Conservation (phyloP, 192 early-diverging fungal species). For the Coemansia umbellata region DNA sequence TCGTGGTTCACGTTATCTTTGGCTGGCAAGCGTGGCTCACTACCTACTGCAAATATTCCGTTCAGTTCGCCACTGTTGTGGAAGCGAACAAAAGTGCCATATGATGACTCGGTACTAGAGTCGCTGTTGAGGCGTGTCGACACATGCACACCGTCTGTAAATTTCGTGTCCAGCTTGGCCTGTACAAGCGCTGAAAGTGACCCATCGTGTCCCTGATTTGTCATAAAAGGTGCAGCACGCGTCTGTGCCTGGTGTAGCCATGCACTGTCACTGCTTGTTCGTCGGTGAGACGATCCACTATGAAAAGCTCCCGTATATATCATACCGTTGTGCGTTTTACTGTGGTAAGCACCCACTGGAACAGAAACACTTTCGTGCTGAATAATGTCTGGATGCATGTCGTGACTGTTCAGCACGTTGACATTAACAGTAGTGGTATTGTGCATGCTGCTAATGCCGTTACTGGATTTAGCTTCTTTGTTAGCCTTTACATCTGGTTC, state of each 20-base stretch:
- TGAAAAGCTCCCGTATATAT: background rate
- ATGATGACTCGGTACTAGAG: slow-evolving; percentile 38
- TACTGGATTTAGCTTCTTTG: background rate
- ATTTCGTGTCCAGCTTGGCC: slow-evolving; percentile 36
- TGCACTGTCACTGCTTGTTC: slow-evolving; percentile 21
- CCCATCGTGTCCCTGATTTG: slow-evolving; percentile 45
- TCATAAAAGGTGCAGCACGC: slow-evolving; percentile 5
- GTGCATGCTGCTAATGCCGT: slow-evolving; percentile 2
- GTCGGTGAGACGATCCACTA: background rate
- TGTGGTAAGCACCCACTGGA: background rate
- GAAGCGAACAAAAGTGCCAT: slow-evolving; percentile 49
- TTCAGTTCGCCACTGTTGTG: slow-evolving; percentile 50
- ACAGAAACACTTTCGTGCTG: slow-evolving; percentile 1
- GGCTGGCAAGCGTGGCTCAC: background rate
- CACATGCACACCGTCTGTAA: slow-evolving; percentile 26
- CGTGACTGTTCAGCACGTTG: background rate
- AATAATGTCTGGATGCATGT: background rate
- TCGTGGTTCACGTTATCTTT: background rate
- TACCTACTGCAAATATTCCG: slow-evolving; percentile 15
- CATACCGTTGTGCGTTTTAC: background rate
- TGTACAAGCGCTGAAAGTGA: slow-evolving; percentile 32
- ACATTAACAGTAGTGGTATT: slow-evolving; percentile 1
- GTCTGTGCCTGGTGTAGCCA: background rate
- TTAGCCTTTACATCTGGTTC: background rate
- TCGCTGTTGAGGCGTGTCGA: slow-evolving; percentile 34